These are phyloP conservation scores for Dioszegia hungarica DNA, from an alignment of 768 basidiomycete species.

Conservation along the genomic window DNA sequence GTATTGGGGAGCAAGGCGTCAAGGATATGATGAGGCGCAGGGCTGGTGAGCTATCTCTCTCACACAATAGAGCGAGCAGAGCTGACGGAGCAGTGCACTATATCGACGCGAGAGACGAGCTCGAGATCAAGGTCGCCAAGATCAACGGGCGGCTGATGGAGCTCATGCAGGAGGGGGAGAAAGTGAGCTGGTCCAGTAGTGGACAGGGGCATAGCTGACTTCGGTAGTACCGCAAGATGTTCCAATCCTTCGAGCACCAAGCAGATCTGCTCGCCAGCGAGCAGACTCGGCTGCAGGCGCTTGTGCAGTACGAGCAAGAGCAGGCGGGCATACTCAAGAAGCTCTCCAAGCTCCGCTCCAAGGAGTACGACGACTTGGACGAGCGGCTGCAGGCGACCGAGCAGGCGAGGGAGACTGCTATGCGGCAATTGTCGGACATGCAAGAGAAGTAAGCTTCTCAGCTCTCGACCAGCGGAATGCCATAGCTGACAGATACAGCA, in stretches of 20 bases:
- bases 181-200: conserved; percentile 18
- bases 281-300: conserved; percentile 73
- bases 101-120: conserved; percentile 85
- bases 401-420: conserved; percentile 69
- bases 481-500: conserved; percentile 11
- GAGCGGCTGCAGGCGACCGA: conserved; percentile 71
- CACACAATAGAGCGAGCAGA: background rate
- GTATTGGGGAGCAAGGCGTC: conserved; percentile 74
- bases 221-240: conserved; percentile 79
- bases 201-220: background rate
- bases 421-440: conserved; percentile 78
- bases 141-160: conserved; percentile 34
- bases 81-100: conserved; percentile 60
- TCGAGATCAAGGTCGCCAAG: conserved; percentile 65
- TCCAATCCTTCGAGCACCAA: conserved; percentile 88
- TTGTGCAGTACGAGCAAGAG: conserved; percentile 85
- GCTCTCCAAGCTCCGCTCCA: conserved; percentile 39
- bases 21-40: conserved; percentile 85
- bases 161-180: conserved; percentile 36
- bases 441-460: conserved; percentile 69
- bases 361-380: conserved; percentile 24
- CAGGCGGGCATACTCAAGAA: conserved; percentile 69
- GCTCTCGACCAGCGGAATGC: background rate
- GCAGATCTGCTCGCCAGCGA: conserved; percentile 74
- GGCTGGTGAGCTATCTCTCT: conserved; percentile 51